phyloP scores from a whole-genome alignment of 2,329 filamentous ascomycete genomes.

The Ophiostoma australiae region DNA sequence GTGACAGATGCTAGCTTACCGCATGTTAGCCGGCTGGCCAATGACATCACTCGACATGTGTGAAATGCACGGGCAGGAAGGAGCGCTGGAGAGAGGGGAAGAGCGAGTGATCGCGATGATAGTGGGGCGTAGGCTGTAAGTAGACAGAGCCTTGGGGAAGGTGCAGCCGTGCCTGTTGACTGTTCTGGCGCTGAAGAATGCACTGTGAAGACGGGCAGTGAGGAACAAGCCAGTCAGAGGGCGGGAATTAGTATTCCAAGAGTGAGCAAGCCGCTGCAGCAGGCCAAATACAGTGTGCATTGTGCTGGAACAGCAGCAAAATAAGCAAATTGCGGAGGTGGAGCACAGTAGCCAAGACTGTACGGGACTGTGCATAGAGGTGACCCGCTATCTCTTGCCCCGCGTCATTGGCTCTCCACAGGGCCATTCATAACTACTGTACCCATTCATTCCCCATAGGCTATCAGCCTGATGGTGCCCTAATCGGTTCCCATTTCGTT shows the following conservation, averaged over 20 bases:
- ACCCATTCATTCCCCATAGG: not conserved
- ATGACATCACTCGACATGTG: not conserved
- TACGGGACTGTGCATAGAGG: not conserved
- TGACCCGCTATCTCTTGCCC: not conserved
- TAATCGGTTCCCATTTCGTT: not conserved
- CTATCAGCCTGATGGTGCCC: not conserved
- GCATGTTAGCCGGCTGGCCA: constrained; percentile 1
- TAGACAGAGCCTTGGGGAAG: not conserved
- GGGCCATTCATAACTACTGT: constrained; percentile 7
- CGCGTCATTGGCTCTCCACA: constrained; percentile 14
- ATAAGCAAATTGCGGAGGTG: constrained; percentile 9
- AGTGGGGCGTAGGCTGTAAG: not conserved
- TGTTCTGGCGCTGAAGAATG: not conserved
- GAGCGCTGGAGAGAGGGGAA: not conserved
- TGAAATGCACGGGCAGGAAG: not conserved
- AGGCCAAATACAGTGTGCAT: not conserved
- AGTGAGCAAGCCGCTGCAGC: not conserved
- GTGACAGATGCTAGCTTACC: not conserved
- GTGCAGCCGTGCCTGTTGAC: not conserved
- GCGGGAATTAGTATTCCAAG: constrained; percentile 6
- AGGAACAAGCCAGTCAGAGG: constrained; percentile 2
- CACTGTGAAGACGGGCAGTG: not conserved
- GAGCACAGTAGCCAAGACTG: not conserved
- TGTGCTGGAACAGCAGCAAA: not conserved
- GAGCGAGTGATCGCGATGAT: not conserved